phyloP scores from a whole-genome alignment of 441 rosid species.

The Populus hybrid region DNA sequence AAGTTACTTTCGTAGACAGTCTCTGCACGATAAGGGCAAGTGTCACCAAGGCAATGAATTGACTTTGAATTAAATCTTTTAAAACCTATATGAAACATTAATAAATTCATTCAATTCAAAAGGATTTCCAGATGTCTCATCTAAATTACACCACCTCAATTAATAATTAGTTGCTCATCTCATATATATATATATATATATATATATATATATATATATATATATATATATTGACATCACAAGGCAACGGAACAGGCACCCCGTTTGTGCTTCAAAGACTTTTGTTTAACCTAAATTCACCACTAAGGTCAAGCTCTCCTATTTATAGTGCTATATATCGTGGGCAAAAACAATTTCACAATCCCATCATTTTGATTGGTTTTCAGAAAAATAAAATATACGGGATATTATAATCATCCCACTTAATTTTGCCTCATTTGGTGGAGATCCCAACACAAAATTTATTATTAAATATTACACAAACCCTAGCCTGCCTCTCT shows the following conservation, averaged over 20 bases:
- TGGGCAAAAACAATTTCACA: conserved; percentile 15
- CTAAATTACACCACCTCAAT: background rate
- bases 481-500: conserved; percentile 7
- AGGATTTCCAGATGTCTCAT: background rate
- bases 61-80: background rate
- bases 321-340: conserved; percentile 19
- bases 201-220: too few species aligned
- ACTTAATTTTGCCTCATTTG: conserved; percentile 26
- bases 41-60: background rate
- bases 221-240: conserved; percentile 7
- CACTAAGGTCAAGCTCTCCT: conserved; percentile 27
- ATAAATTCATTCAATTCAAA: background rate
- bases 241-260: background rate
- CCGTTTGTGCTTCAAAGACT: conserved; percentile 18
- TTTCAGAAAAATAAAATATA: background rate
- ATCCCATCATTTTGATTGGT: conserved; percentile 15
- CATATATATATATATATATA: background rate
- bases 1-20: background rate
- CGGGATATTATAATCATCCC: conserved; percentile 18
- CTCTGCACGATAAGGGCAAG: background rate
- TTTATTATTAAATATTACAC: conserved; percentile 4
- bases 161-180: background rate
- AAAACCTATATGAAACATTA: background rate
- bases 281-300: conserved; percentile 21
- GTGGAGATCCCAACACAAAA: conserved; percentile 26